phyloP scores from a whole-genome alignment of 495 filamentous ascomycete species.

The Emericellopsis terricola region DNA sequence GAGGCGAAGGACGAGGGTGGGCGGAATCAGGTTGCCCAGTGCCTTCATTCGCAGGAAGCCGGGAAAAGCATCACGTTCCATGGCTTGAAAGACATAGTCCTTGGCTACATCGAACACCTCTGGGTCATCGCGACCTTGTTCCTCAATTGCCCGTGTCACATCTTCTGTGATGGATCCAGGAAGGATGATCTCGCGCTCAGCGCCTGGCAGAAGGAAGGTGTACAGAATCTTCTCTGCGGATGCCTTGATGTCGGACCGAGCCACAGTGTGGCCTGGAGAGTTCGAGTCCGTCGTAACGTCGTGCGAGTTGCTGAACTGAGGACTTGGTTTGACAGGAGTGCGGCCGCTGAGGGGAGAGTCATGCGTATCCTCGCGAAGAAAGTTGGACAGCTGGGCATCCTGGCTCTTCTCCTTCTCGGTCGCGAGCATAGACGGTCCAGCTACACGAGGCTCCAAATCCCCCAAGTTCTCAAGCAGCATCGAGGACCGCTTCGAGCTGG shows the following conservation, averaged over 20 bases:
- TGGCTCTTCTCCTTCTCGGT: conserved; percentile 46
- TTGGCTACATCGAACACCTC: conserved; percentile 95
- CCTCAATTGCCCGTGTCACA: conserved; percentile 70
- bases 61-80: conserved; percentile 97
- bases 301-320: conserved; percentile 30
- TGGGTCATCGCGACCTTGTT: conserved; percentile 79
- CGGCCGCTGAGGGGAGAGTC: conserved; percentile 57
- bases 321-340: conserved; percentile 47
- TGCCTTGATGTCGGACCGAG: conserved; percentile 69
- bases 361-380: conserved; percentile 48
- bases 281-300: conserved; percentile 44
- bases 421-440: conserved; percentile 22
- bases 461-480: conserved; percentile 54
- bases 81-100: conserved; percentile 98
- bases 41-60: conserved; percentile 91
- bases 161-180: conserved; percentile 69
- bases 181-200: conserved; percentile 87
- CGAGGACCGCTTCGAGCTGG: conserved; percentile 67
- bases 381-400: conserved; percentile 78
- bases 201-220: conserved; percentile 78
- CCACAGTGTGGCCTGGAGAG: conserved; percentile 71
- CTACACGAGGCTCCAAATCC: conserved; percentile 41
- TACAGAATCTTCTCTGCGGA: conserved; percentile 97
- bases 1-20: conserved; percentile 65
- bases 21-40: conserved; percentile 81